These are phyloP conservation scores for Candida awuae DNA, from an alignment of 805 yeast genomes.

Conservation along the genomic window DNA sequence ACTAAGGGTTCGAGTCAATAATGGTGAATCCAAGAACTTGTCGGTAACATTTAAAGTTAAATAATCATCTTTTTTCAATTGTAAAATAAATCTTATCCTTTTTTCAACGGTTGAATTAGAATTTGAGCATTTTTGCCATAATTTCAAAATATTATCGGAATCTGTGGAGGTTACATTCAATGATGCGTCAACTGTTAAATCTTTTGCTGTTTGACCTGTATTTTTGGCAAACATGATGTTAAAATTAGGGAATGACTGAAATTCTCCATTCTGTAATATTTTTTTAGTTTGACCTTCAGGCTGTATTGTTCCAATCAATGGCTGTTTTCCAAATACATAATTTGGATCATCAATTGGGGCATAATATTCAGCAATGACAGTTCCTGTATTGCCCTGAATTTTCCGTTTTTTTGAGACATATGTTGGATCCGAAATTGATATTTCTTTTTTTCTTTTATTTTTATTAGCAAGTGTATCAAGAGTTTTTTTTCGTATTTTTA, in stretches of 20 bases:
- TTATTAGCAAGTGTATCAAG: not conserved
- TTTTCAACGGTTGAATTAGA: not conserved
- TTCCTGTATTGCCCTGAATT: not conserved
- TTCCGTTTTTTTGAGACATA: not conserved
- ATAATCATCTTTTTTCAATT: conserved; percentile 7
- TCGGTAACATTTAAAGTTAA: not conserved
- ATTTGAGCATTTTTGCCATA: conserved; percentile 7
- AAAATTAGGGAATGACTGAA: not conserved
- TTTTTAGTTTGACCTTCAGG: conserved; percentile 15
- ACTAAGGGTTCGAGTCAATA: conserved; percentile 2
- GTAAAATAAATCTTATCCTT: conserved; percentile 4
- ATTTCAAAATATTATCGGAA: conserved; percentile 4
- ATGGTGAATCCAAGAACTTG: conserved; percentile 3
- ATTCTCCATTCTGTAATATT: not conserved
- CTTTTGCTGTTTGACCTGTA: not conserved
- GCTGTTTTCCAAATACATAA: conserved; percentile 20
- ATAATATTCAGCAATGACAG: conserved; percentile 7
- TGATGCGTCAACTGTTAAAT: not conserved
- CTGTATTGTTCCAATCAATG: conserved; percentile 23
- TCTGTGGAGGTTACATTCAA: not conserved
- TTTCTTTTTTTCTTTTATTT: not conserved
- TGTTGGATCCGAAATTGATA: too few relatives aligned
- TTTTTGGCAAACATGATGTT: conserved; percentile 8
- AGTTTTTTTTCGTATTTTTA: not conserved
- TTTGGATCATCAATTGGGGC: conserved; percentile 7